These are phyloP conservation scores for Alternaria sp. DNA, from an alignment of 2,329 filamentous ascomycete genomes.

Conservation along the genomic window DNA sequence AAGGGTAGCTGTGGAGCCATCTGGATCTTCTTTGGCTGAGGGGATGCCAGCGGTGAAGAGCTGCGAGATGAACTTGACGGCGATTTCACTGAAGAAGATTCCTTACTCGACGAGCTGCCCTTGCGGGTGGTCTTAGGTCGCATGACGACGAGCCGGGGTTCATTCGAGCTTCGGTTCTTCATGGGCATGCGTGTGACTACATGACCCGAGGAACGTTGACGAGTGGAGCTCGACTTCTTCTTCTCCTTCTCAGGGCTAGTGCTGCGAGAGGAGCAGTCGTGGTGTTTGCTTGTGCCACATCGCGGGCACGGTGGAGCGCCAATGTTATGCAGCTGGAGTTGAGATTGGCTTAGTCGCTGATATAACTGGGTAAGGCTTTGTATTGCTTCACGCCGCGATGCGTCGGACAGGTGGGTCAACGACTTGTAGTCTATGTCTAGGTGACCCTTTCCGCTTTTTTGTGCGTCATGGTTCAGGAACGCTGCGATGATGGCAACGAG, in stretches of 20 bases:
- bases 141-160: conserved; percentile 48
- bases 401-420: conserved; percentile 54
- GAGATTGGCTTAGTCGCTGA: conserved; percentile 47
- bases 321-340: conserved; percentile 39
- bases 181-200: conserved; percentile 42
- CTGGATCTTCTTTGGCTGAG: conserved; percentile 18
- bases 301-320: conserved; percentile 22
- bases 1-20: conserved; percentile 11
- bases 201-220: conserved; percentile 31
- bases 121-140: conserved; percentile 41
- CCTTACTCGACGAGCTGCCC: conserved; percentile 29
- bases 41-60: conserved; percentile 32
- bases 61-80: conserved; percentile 25
- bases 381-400: conserved; percentile 54
- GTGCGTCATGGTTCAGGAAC: conserved; percentile 48
- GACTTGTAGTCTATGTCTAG: conserved; percentile 53
- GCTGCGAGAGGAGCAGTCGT: conserved; percentile 26
- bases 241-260: conserved; percentile 31
- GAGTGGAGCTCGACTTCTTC: conserved; percentile 25
- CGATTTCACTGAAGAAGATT: conserved; percentile 28
- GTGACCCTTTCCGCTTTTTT: conserved; percentile 37
- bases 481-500: conserved; percentile 55
- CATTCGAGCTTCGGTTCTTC: conserved; percentile 32
- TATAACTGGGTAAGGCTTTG: conserved; percentile 51
- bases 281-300: conserved; percentile 36